phyloP scores from a whole-genome alignment of 2,329 filamentous ascomycete species.

The Neobulgaria alba region DNA sequence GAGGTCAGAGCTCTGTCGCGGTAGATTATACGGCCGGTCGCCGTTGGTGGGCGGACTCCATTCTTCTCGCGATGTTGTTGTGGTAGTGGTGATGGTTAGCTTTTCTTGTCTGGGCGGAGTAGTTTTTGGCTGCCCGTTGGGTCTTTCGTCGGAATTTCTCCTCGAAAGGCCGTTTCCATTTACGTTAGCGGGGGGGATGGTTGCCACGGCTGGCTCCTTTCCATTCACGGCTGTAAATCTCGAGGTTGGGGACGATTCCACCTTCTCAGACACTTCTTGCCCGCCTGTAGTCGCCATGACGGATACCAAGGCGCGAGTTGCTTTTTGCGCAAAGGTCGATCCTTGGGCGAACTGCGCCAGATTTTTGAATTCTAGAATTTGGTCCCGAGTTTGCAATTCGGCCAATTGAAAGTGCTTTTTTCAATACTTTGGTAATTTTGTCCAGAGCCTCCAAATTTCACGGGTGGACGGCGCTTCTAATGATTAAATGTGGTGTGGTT shows the following conservation, averaged over 20 bases:
- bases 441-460: no score
- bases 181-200: background rate
- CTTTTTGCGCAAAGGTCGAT: background rate
- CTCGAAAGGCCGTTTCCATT: constrained; percentile 18
- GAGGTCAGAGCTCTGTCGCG: constrained; percentile 18
- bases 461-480: no score
- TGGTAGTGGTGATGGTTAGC: constrained; percentile 26
- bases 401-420: background rate
- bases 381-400: background rate
- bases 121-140: constrained; percentile 25
- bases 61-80: constrained; percentile 23
- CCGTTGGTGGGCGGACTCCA: constrained; percentile 23
- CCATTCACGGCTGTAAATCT: constrained; percentile 31
- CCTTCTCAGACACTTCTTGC: constrained; percentile 9
- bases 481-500: no score
- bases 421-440: background rate
- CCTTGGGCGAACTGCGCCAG: background rate
- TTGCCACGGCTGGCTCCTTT: constrained; percentile 14
- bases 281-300: constrained; percentile 16
- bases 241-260: constrained; percentile 24
- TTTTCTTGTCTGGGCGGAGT: constrained; percentile 28
- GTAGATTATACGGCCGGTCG: constrained; percentile 19
- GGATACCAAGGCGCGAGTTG: background rate
- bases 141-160: constrained; percentile 25
- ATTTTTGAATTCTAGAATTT: background rate